These are phyloP conservation scores for Iris macrosiphon DNA, from an alignment of 106 monocot species.

Conservation along the genomic window DNA sequence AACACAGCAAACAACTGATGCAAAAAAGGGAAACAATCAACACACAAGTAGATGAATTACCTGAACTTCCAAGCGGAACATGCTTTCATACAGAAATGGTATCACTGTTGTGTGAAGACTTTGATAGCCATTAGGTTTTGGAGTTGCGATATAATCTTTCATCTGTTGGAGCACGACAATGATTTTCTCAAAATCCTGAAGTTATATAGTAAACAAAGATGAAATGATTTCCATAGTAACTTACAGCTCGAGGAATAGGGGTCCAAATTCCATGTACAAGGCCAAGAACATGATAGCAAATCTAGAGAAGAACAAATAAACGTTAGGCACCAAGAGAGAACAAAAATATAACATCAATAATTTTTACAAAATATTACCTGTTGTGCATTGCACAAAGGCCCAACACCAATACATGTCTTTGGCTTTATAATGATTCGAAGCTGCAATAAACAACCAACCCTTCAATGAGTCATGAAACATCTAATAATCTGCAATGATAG, in stretches of 20 bases:
- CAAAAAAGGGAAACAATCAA: too few relatives aligned
- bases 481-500: background rate
- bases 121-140: conserved; percentile 92
- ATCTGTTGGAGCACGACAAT: conserved; percentile 33
- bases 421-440: conserved; percentile 72
- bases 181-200: background rate
- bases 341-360: too few relatives aligned
- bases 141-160: conserved; percentile 91
- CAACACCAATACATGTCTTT: conserved; percentile 56
- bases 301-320: conserved; percentile 39
- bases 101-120: conserved; percentile 90
- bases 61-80: conserved; percentile 93
- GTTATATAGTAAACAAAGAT: background rate
- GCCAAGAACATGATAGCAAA: conserved; percentile 92
- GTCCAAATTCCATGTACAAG: conserved; percentile 91
- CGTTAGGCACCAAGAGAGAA: background rate
- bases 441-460: conserved; percentile 34
- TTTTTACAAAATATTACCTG: conserved; percentile 60
- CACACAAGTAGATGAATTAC: conserved; percentile 17
- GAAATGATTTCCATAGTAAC: conserved; percentile 17
- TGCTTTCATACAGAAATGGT: conserved; percentile 93
- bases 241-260: conserved; percentile 84
- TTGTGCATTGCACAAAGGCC: conserved; percentile 67
- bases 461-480: conserved; percentile 1
- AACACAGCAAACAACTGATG: background rate